Evolutionary conservation across 2,329 filamentous ascomycete genomes (phyloP).

Genomic region (Arthroderma sp.): DNA sequence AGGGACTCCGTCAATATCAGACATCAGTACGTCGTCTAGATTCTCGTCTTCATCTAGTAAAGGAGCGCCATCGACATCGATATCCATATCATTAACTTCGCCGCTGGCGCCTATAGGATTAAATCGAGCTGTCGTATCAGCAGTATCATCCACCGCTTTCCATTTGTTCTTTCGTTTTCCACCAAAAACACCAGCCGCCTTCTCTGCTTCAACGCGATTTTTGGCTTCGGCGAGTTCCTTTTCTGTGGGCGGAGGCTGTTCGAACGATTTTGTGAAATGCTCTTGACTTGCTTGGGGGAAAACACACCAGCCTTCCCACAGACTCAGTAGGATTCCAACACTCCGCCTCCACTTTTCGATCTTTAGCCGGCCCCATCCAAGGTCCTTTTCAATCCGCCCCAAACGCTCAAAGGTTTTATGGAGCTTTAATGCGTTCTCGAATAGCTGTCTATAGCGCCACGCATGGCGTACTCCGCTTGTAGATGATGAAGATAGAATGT

Average conservation of each 20-base stretch:
- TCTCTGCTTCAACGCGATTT: constrained; percentile 30
- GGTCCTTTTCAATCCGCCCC: constrained; percentile 56
- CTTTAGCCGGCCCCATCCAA: constrained; percentile 67
- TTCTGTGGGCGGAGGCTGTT: constrained; percentile 49
- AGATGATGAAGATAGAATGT: constrained; percentile 65
- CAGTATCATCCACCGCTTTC: constrained; percentile 35
- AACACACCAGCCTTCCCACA: constrained; percentile 54
- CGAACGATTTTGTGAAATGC: constrained; percentile 55
- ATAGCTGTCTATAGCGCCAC: constrained; percentile 73
- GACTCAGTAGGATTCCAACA: constrained; percentile 51
- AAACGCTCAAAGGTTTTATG: constrained; percentile 62
- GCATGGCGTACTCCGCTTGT: constrained; percentile 68
- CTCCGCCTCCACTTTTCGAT: constrained; percentile 77
- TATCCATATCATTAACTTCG: constrained; percentile 11
- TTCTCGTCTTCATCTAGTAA: constrained; percentile 31
- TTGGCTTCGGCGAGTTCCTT: constrained; percentile 32
- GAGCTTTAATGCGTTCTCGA: constrained; percentile 57
- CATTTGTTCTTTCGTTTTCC: constrained; percentile 32
- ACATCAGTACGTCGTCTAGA: constrained; percentile 30
- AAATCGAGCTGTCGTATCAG: constrained; percentile 10
- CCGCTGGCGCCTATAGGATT: constrained; percentile 2
- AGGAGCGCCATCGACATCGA: constrained; percentile 22
- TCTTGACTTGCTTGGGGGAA: constrained; percentile 66
- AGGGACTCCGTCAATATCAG: constrained; percentile 31
- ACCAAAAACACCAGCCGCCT: constrained; percentile 21